Conservation (phyloP, 176 grass and related monocot genomes). For the Calamus simplicifolius region DNA sequence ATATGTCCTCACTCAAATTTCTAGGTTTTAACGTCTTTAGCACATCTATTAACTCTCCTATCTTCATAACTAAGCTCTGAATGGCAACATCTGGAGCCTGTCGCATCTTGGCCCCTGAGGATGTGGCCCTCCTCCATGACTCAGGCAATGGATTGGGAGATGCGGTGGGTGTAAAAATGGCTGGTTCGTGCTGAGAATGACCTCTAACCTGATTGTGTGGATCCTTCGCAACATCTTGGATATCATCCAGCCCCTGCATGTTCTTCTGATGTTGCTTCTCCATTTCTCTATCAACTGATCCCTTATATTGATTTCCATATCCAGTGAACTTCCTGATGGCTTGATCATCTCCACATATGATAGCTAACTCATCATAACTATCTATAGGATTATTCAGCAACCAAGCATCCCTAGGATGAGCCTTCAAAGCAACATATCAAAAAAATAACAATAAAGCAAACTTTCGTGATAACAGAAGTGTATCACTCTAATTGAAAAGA, state of each 20-base stretch:
- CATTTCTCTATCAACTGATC: no score
- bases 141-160: no score
- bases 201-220: no score
- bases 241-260: no score
- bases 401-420: background rate
- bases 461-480: background rate
- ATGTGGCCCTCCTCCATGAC: no score
- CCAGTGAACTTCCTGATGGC: no score
- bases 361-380: constrained; percentile 7
- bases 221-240: no score
- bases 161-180: no score
- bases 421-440: constrained; percentile 12
- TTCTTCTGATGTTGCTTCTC: background rate
- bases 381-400: constrained; percentile 20
- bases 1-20: constrained; percentile 13
- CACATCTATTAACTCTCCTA: constrained; percentile 23
- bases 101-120: background rate
- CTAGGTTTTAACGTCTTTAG: constrained; percentile 26
- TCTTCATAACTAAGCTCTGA: constrained; percentile 20
- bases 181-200: no score
- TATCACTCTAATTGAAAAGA: background rate
- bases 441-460: background rate
- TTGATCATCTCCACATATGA: constrained; percentile 10
- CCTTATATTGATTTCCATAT: no score
- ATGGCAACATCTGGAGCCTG: constrained; percentile 12